A percentile compares a stretch with the other conserved stretches of the same genome.
Conservation (phyloP, 2,329 filamentous ascomycete genomes). For the Coniochaeta pulveracea region DNA sequence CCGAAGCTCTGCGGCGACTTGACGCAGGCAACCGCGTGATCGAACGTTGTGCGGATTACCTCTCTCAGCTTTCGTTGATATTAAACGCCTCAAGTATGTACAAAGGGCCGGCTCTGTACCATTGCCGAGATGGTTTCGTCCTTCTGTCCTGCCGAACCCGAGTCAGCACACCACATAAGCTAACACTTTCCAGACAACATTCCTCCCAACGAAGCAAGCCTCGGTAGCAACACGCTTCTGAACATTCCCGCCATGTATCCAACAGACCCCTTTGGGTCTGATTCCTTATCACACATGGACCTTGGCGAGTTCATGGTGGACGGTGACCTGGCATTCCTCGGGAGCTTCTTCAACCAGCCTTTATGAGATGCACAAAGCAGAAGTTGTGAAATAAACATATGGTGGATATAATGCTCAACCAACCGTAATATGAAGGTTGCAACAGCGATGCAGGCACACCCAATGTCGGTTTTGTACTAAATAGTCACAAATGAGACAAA, state of each 20-base stretch:
- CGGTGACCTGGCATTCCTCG: slow-evolving; percentile 6
- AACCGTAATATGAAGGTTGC: no score
- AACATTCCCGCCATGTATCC: no score
- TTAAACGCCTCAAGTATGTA: background rate
- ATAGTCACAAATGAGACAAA: background rate
- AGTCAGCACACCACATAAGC: background rate
- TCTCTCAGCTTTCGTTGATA: slow-evolving; percentile 4
- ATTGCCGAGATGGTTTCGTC: background rate
- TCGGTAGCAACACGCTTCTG: background rate
- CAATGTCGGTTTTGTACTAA: background rate
- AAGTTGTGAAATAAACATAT: background rate
- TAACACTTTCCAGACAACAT: background rate
- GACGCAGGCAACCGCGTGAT: slow-evolving; percentile 6
- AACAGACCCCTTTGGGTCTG: background rate
- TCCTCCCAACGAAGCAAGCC: background rate
- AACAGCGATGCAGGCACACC: no score
- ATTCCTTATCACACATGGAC: slow-evolving; percentile 3
- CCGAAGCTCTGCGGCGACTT: slow-evolving; percentile 5
- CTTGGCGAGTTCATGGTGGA: slow-evolving; percentile 8
- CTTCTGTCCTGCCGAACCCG: background rate
- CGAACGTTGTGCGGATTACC: slow-evolving; percentile 6
- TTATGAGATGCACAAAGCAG: background rate
- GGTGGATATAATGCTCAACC: background rate
- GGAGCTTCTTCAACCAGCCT: slow-evolving; percentile 4
- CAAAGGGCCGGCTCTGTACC: background rate